phyloP scores from a whole-genome alignment of 768 basidiomycete species.

The Dacryopinax primogenitus region DNA sequence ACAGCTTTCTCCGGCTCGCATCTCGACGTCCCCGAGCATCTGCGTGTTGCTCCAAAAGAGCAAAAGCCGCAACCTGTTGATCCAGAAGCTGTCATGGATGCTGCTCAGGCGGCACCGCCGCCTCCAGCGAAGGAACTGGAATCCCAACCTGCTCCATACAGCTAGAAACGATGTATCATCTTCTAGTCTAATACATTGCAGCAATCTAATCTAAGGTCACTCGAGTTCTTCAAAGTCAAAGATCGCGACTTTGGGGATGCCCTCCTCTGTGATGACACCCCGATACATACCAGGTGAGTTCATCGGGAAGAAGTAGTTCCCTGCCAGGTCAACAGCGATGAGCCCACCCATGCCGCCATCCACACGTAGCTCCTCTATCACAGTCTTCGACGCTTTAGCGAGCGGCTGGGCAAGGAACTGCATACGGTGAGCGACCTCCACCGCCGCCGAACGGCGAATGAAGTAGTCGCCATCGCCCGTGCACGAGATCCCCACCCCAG shows the following conservation, averaged over 20 bases:
- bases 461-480: conserved; percentile 82
- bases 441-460: conserved; percentile 55
- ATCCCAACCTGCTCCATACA: not conserved
- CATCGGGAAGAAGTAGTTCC: conserved; percentile 59
- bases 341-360: conserved; percentile 62
- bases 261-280: conserved; percentile 57
- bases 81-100: not conserved
- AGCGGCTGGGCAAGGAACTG: conserved; percentile 47
- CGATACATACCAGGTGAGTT: conserved; percentile 77
- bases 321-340: conserved; percentile 54
- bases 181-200: not conserved
- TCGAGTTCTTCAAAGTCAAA: conserved; percentile 49
- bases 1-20: not conserved
- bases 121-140: not conserved
- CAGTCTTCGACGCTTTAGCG: conserved; percentile 39
- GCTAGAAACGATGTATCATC: not conserved
- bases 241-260: conserved; percentile 59
- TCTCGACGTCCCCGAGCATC: not conserved
- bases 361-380: conserved; percentile 43
- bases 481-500: conserved; percentile 62
- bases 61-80: not conserved
- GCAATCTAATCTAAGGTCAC: conserved; percentile 11
- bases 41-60: not conserved
- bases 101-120: not conserved
- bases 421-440: conserved; percentile 54